A percentile compares a stretch with the other conserved stretches of the same genome.
phyloP scores from a whole-genome alignment of 192 early-diverging fungal species.

The Piromyces finnis region DNA sequence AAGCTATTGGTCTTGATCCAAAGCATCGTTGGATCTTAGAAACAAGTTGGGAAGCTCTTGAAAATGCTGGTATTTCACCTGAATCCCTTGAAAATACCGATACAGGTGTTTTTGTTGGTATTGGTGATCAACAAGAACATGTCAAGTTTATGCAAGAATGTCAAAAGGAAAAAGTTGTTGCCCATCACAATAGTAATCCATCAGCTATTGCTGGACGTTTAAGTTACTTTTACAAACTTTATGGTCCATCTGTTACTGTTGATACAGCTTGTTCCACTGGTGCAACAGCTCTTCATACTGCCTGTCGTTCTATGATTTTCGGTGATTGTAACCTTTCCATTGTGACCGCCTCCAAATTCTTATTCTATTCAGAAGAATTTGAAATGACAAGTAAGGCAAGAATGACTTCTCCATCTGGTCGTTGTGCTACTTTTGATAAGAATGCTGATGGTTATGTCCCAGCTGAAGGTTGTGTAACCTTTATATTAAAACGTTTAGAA shows the following conservation, averaged over 20 bases:
- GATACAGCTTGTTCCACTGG: slow-evolving; percentile 15
- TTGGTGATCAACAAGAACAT: slow-evolving; percentile 1
- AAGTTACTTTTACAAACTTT: slow-evolving; percentile 6
- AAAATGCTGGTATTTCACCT: slow-evolving; percentile 8
- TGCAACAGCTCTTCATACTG: slow-evolving; percentile 9
- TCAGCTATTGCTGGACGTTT: slow-evolving; percentile 9
- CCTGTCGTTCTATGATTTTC: slow-evolving; percentile 6
- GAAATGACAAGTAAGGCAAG: neutral
- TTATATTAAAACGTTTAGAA: slow-evolving; percentile 11
- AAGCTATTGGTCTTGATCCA: slow-evolving; percentile 9
- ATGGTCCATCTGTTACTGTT: slow-evolving; percentile 7
- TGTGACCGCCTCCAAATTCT: slow-evolving; percentile 2
- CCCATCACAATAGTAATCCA: neutral
- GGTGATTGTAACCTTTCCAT: slow-evolving; percentile 12
- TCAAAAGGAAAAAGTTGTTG: neutral
- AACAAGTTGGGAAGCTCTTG: slow-evolving; percentile 7
- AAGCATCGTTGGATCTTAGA: neutral
- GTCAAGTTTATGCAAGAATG: neutral
- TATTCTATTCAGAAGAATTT: neutral
- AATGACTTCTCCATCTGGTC: slow-evolving; percentile 11
- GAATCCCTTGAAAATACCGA: slow-evolving; percentile 2
- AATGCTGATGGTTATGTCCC: slow-evolving; percentile 16
- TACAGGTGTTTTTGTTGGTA: slow-evolving; percentile 10
- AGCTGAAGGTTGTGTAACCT: slow-evolving; percentile 9
- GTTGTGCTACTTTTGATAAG: slow-evolving; percentile 8